Conservation (phyloP, 2,329 filamentous ascomycete species). For the Colletotrichum australisinense region DNA sequence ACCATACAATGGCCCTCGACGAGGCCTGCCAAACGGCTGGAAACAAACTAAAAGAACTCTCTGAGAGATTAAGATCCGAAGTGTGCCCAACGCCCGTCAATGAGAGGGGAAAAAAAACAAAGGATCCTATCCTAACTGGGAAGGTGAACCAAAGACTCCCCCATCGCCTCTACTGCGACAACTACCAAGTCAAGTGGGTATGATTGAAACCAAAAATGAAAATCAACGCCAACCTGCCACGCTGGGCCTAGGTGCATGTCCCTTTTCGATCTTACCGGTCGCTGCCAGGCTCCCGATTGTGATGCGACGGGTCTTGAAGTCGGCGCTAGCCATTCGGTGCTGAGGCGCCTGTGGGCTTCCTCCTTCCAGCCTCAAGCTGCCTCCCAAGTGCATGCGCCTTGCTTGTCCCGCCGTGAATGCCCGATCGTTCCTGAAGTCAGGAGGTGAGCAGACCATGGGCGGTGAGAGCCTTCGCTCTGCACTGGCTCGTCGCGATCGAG, state of each 20-base stretch:
- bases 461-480: slow-evolving; percentile 63
- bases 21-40: slow-evolving; percentile 22
- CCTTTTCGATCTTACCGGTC: slow-evolving; percentile 33
- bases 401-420: slow-evolving; percentile 66
- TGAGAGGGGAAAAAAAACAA: neutral
- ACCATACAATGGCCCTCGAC: slow-evolving; percentile 5
- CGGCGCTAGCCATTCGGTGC: slow-evolving; percentile 32
- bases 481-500: slow-evolving; percentile 62
- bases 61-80: slow-evolving; percentile 2
- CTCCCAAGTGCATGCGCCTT: slow-evolving; percentile 66
- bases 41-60: slow-evolving; percentile 9
- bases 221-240: slow-evolving; percentile 55
- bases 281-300: slow-evolving; percentile 35
- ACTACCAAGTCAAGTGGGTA: slow-evolving; percentile 23
- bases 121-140: neutral
- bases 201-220: slow-evolving; percentile 18
- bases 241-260: slow-evolving; percentile 28
- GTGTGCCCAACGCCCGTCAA: slow-evolving; percentile 25
- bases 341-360: slow-evolving; percentile 37
- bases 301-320: slow-evolving; percentile 35
- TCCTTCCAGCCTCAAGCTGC: slow-evolving; percentile 46
- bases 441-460: slow-evolving; percentile 64
- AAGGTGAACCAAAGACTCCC: slow-evolving; percentile 4
- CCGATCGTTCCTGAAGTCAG: slow-evolving; percentile 49
- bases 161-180: slow-evolving; percentile 1